Evolutionary conservation across 129 eudicot species (phyloP).

Genomic region (Pseudognaphalium luteoalbum): DNA sequence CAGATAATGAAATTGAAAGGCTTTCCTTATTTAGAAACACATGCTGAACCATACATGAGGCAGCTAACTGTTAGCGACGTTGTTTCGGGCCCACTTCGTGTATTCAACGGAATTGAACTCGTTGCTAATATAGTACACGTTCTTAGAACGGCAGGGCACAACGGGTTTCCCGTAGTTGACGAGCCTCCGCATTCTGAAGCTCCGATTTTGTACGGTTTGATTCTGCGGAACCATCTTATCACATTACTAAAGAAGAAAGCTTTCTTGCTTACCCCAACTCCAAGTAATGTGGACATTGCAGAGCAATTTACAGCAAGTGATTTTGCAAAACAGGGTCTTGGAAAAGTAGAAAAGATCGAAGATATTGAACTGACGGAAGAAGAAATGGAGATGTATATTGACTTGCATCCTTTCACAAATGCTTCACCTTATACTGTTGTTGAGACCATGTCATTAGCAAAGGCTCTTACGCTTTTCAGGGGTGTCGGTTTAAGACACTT

Average conservation of each 20-base stretch:
- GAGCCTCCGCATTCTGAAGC: constrained; percentile 57
- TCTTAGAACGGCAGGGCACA: constrained; percentile 66
- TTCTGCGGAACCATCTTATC: constrained; percentile 76
- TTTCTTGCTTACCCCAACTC: constrained; percentile 44
- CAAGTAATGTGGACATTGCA: constrained; percentile 36
- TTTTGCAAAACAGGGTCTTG: constrained; percentile 80
- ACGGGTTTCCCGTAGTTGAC: constrained; percentile 82
- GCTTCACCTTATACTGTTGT: constrained; percentile 88
- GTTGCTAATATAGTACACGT: constrained; percentile 72
- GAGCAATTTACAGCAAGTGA: constrained; percentile 57
- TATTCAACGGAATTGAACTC: constrained; percentile 70
- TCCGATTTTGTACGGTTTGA: constrained; percentile 65
- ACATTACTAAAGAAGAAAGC: constrained; percentile 66
- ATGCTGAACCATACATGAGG: constrained; percentile 92
- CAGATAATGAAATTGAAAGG: constrained; percentile 74
- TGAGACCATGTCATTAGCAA: constrained; percentile 91
- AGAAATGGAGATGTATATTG: constrained; percentile 89
- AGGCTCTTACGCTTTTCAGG: constrained; percentile 83
- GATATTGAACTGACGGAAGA: constrained; percentile 59
- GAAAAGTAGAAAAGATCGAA: constrained; percentile 49
- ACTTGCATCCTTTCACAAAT: constrained; percentile 79
- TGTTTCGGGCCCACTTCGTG: constrained; percentile 78
- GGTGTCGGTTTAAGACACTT: constrained; percentile 90
- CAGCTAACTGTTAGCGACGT: constrained; percentile 84
- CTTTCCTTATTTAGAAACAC: constrained; percentile 80